Evolutionary conservation across 2,329 filamentous ascomycete genomes (phyloP), one percentile per base, ranked within the genome.

Genomic region (Penicillium sp.): DNA sequence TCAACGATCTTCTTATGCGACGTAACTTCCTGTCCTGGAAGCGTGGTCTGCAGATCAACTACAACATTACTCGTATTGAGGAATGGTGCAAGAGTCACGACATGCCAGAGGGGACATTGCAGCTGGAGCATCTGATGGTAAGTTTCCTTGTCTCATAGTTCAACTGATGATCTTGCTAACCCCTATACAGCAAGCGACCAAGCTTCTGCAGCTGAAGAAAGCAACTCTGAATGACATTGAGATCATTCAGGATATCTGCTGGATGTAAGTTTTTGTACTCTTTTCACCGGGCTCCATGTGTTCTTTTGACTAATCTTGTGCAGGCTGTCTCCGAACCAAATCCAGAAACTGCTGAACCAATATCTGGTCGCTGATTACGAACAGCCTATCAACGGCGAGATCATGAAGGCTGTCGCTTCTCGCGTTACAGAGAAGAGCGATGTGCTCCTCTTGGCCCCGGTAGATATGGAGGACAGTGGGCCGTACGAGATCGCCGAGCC

Each of bases 81-180:
- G 94, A 99, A 77, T 99, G 94, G 94, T 99, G 94, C 79, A 99
- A 99, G 85, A 96, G 92, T 70, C 95, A 99, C 73, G 94, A 97
- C 66, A 97, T 99, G 93, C 94, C 94, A 1, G 93, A 99, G 76
- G 94, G 94, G 51, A 99, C 93, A 29, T 82, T 99, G 49, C 93
- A 97, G 78, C 83, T 99, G 53, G 94, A 99, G 80, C 94, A 99
- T 79, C 78, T 99, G 65, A 99, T 99, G 94, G 89, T 91, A 77
- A 75, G 79, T 67, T 16, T 26, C 36, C 11, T 18, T 47, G 35
- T 14, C n/a, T 34, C 14, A 32, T 16, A 8, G 3, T 27, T 27
- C 14, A 30, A 32, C 41, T 47, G 36, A 36, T 29, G 7, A 18
- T 51, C 23, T 23, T 23, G 23, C 62, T 66, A 38, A 67, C 56